Evolutionary conservation across 768 basidiomycete genomes (phyloP).

Genomic region (Tulasnella sp.): DNA sequence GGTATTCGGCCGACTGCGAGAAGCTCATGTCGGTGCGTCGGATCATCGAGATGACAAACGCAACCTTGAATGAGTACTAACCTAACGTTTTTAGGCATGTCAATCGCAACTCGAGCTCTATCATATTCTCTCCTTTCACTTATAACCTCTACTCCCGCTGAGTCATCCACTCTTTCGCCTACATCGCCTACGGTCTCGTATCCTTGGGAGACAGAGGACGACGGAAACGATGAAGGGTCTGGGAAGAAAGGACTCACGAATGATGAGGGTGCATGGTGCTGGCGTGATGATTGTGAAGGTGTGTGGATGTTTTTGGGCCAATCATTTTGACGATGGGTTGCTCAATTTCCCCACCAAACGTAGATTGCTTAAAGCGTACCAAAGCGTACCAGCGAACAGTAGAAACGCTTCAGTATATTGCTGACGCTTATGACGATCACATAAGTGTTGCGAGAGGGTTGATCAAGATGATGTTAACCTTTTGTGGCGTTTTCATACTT

Average conservation of each 20-base stretch:
- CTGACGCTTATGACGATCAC: conserved; percentile 72
- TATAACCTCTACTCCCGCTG: conserved; percentile 59
- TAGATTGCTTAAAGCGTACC: conserved; percentile 67
- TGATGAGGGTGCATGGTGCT: conserved; percentile 75
- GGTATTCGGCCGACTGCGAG: conserved; percentile 54
- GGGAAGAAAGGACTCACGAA: conserved; percentile 56
- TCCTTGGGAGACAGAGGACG: conserved; percentile 37
- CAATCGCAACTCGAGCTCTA: conserved; percentile 62
- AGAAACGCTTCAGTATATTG: conserved; percentile 64
- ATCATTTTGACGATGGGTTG: neutral
- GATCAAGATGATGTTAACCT: neutral
- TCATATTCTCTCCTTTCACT: conserved; percentile 67
- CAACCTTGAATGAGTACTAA: neutral
- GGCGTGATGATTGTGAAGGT: conserved; percentile 72
- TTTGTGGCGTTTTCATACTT: neutral
- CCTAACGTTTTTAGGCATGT: conserved; percentile 51
- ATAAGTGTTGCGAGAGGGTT: conserved; percentile 34
- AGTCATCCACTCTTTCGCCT: conserved; percentile 38
- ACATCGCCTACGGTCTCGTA: neutral
- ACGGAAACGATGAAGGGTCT: conserved; percentile 37
- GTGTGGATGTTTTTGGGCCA: conserved; percentile 11
- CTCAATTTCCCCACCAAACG: neutral
- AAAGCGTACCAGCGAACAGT: conserved; percentile 70
- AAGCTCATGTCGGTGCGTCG: conserved; percentile 56
- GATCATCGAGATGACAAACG: too few relatives aligned